A percentile compares a stretch with the other conserved stretches of the same genome.
These are phyloP conservation scores for Nicotiana rustica DNA, from an alignment of 305 asterid genomes.

Conservation along the genomic window DNA sequence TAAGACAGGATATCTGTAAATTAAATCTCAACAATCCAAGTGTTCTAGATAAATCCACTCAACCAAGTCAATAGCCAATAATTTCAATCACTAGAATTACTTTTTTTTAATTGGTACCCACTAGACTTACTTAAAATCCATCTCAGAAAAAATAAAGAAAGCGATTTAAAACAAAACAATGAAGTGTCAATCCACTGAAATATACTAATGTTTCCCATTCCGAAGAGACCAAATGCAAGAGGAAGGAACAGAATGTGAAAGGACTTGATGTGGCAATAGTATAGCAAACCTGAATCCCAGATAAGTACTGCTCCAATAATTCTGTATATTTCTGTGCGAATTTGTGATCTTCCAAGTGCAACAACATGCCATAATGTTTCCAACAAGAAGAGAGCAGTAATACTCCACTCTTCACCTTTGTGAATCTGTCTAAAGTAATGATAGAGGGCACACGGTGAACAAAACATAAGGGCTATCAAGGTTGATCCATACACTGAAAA, in stretches of 20 bases:
- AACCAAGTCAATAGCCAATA: conserved; percentile 1
- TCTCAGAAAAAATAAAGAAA: background rate
- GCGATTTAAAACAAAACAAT: background rate
- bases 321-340: conserved; percentile 68
- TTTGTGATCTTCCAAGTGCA: conserved; percentile 69
- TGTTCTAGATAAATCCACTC: conserved; percentile 15
- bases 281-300: conserved; percentile 81
- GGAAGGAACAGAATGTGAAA: conserved; percentile 30
- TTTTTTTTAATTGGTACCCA: background rate
- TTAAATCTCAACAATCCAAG: conserved; percentile 28
- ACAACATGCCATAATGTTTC: conserved; percentile 89
- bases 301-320: conserved; percentile 71
- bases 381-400: conserved; percentile 92
- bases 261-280: conserved; percentile 31
- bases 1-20: conserved; percentile 17
- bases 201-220: conserved; percentile 15
- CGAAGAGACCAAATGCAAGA: conserved; percentile 31
- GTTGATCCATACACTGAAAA: conserved; percentile 29
- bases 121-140: conserved; percentile 18
- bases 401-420: conserved; percentile 67
- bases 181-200: conserved; percentile 26
- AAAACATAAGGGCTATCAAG: conserved; percentile 25
- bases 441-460: conserved; percentile 39
- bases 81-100: conserved; percentile 16
- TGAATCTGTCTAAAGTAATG: conserved; percentile 57